Conservation (phyloP, 164 flowering plant genomes). For the Piper betle region DNA sequence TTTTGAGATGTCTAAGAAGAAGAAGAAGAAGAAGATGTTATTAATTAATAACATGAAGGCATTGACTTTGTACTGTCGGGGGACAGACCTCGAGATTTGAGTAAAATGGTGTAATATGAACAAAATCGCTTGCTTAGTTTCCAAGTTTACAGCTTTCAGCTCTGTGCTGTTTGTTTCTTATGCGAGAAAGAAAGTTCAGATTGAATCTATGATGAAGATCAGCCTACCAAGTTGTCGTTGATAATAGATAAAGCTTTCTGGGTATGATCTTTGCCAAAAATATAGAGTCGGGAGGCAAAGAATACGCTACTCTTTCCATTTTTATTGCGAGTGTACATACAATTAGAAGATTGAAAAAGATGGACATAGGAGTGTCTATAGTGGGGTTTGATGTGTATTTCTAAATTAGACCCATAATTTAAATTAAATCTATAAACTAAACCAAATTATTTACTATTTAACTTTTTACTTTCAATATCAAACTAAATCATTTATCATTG, state of each 20-base stretch:
- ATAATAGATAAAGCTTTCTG: neutral
- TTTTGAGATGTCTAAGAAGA: neutral
- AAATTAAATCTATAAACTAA: too few relatives aligned
- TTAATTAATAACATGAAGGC: too few relatives aligned
- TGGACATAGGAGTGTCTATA: too few relatives aligned
- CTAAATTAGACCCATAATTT: too few relatives aligned
- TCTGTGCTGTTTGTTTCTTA: neutral
- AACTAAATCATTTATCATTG: too few relatives aligned
- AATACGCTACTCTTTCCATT: neutral
- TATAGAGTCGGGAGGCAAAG: neutral
- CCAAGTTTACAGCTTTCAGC: neutral
- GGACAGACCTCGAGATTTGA: neutral
- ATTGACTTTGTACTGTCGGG: too few relatives aligned
- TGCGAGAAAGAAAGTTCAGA: neutral
- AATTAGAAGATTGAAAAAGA: too few relatives aligned
- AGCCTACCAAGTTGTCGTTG: neutral
- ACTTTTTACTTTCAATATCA: too few relatives aligned
- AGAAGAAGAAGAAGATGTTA: neutral
- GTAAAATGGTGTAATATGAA: neutral
- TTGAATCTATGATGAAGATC: neutral
- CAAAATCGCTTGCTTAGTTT: neutral
- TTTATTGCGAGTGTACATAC: neutral
- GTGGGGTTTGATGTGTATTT: too few relatives aligned
- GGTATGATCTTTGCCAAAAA: neutral
- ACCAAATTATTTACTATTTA: too few relatives aligned